Percentiles rank a stretch among this genome's conserved stretches.
These are phyloP conservation scores for Quambalaria eucalypti DNA, from an alignment of 1,284 basidiomycete genomes.

Conservation along the genomic window DNA sequence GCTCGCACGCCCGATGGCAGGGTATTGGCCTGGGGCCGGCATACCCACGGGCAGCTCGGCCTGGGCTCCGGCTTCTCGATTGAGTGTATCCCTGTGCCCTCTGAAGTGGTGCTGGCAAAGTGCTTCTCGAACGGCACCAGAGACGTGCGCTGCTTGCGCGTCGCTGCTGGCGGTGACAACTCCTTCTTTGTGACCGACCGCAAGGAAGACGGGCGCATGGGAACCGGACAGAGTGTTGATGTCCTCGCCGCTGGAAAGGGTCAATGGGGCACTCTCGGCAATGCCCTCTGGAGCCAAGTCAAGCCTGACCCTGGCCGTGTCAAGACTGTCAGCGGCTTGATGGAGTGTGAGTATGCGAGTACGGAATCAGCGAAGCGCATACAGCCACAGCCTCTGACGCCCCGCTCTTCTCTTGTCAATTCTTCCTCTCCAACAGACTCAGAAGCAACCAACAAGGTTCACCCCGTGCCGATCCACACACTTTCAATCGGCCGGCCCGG, in stretches of 20 bases:
- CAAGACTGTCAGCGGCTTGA: slow-evolving; percentile 70
- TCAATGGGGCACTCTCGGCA: slow-evolving; percentile 76
- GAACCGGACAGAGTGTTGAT: slow-evolving; percentile 50
- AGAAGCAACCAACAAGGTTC: slow-evolving; percentile 54
- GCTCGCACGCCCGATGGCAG: slow-evolving; percentile 59
- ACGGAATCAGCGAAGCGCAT: too few relatives aligned
- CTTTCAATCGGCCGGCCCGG: slow-evolving; percentile 63
- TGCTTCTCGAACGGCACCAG: slow-evolving; percentile 53
- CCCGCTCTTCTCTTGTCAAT: too few relatives aligned
- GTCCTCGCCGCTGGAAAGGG: slow-evolving; percentile 74
- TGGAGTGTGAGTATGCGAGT: slow-evolving; percentile 47
- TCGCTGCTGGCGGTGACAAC: slow-evolving; percentile 38
- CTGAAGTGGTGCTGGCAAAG: slow-evolving; percentile 68
- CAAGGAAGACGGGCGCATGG: slow-evolving; percentile 47
- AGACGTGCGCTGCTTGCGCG: slow-evolving; percentile 21
- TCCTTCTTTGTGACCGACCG: slow-evolving; percentile 35
- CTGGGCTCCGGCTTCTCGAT: slow-evolving; percentile 63
- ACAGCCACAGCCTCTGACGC: too few relatives aligned
- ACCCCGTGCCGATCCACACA: slow-evolving; percentile 62
- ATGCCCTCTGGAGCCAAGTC: slow-evolving; percentile 65
- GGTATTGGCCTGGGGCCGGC: slow-evolving; percentile 55
- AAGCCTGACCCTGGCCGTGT: slow-evolving; percentile 65
- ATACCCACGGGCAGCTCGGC: slow-evolving; percentile 62
- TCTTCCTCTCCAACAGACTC: not conserved
- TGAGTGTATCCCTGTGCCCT: slow-evolving; percentile 69